These are phyloP conservation scores for Epicoccum sorghinum DNA, from an alignment of 2,329 filamentous ascomycete genomes.

Conservation along the genomic window DNA sequence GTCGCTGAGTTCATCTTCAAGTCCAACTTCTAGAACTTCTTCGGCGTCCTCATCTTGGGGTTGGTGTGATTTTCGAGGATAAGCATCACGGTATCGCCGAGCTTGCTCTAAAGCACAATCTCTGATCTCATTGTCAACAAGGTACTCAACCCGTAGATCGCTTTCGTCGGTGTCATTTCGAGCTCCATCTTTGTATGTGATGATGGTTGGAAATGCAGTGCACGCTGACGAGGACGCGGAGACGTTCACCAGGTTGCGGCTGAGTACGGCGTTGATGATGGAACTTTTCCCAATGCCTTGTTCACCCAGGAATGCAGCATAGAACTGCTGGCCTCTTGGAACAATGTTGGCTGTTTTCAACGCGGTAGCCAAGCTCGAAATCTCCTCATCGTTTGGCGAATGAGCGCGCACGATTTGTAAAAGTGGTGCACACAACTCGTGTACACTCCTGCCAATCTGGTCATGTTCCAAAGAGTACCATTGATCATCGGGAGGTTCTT, in stretches of 20 bases:
- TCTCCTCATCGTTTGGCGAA: background rate
- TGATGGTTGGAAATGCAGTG: slow-evolving; percentile 10
- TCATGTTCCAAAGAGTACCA: slow-evolving; percentile 14
- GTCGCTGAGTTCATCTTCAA: background rate
- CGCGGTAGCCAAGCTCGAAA: background rate
- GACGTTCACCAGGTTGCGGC: slow-evolving; percentile 5
- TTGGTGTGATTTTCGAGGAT: background rate
- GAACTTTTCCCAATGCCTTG: slow-evolving; percentile 22
- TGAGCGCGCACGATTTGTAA: background rate
- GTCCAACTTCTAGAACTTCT: background rate
- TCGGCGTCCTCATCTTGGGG: background rate
- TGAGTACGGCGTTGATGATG: slow-evolving; percentile 10
- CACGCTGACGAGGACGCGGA: slow-evolving; percentile 15
- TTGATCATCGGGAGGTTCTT: slow-evolving; percentile 6
- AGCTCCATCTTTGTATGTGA: slow-evolving; percentile 14
- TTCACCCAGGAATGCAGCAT: slow-evolving; percentile 16
- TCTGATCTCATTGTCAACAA: slow-evolving; percentile 2
- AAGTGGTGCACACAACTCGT: slow-evolving; percentile 6
- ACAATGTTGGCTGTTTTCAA: background rate
- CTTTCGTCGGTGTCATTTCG: slow-evolving; percentile 5
- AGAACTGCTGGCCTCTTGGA: background rate
- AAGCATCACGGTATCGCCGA: background rate
- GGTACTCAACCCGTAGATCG: slow-evolving; percentile 13
- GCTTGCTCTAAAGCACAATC: slow-evolving; percentile 11
- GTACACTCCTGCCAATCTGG: background rate